Evolutionary conservation across 805 yeast species (phyloP), one percentile per base, ranked within the genome.

Genomic region (Candida multigemmis): DNA sequence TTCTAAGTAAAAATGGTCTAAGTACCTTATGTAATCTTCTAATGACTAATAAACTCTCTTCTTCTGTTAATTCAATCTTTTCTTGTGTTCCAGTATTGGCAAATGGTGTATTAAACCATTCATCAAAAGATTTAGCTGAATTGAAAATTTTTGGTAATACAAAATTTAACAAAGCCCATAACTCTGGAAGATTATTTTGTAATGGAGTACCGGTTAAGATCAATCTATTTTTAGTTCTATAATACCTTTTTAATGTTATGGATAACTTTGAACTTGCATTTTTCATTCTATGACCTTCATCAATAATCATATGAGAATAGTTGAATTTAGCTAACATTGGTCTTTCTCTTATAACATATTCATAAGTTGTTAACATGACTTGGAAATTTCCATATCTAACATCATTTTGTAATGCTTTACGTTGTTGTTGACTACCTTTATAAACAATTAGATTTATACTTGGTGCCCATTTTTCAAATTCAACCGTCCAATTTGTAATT

Each of bases 391-490:
- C 85, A 6, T 60, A 47, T 44, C 77, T 65, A 25, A 82, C 68
- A 27, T 75, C 79, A 31, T 64, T 61, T 40, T 76, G 84, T 50
- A 81, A 50, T 22, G 65, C 54, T 42, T 75, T 75, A 60, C 94
- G 71, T 43, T 75, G 77, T 28, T 65, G 69, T 31, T 83, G 91
- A 8, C 80, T 66, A 27, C 94, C 94, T 48, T 82, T 82, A 53
- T 78, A 83, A 18, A 77, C 72, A 36, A 83, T 69, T 7, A 76
- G 76, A 35, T 71, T 77, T 18, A 82, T 64, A 9, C 70, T 41
- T n/a, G 94, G 93, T 0, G 91, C 93, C 93, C 93, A 82, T 52
- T 79, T 79, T 37, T 81, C 91, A 46, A 82, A 82, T 53, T 82
- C 94, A 31, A 79, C 35, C 9, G 82, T 79, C 94, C 94, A 82